Base-by-base conservation (phyloP, 2,329 filamentous ascomycete species). In the Colletotrichum truncatum region DNA sequence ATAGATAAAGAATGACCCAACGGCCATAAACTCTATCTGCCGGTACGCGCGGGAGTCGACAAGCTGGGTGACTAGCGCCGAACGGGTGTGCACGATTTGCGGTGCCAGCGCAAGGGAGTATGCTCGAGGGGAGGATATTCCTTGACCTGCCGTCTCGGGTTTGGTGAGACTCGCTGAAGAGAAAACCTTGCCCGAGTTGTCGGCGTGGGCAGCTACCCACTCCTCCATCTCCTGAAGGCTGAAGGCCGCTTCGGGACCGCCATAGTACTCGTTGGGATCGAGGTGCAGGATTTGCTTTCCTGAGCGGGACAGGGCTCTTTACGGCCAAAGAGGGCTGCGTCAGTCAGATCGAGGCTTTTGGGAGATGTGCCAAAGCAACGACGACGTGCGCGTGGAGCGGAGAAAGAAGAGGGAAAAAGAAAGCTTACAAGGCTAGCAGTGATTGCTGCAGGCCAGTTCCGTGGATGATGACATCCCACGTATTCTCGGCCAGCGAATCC, bases 1-100 rank as follows among this genome's bases (percentile, higher is more conserved):
- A 73, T 90, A 90, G 59, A 98, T 88, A 86, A 92, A 98, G 88
- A 95, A 98, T 61, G 92, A 95, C 25, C 95, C 95, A 25, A 98
- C 93, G 26, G 95, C 93, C 67, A 96, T 87, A 71, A 98, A 98
- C 75, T 98, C 95, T 48, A 99, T 86, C 79, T 98, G 94, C 21
- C 91, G 88, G 73, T 95, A 95, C 11, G 94, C 91, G 70, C 90
- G 91, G 6, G 95, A 97, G 2, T 94, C 93, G n/a, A 98, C 93
- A 14, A 98, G 87, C 72, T 90, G 87, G 8, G 89, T 87, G 5
- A 98, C 82, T 32, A 98, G 85, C 69, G 87, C 84, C 3, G 94
- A 97, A 57, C 91, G 90, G 9, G 93, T 88, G 77, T 98, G 96
- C 56, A 98, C 89, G 68, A 98, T 83, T 73, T 97, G 92, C 6